Conservation (phyloP, 306 rosid genomes). For the Cicer chorassanicum region DNA sequence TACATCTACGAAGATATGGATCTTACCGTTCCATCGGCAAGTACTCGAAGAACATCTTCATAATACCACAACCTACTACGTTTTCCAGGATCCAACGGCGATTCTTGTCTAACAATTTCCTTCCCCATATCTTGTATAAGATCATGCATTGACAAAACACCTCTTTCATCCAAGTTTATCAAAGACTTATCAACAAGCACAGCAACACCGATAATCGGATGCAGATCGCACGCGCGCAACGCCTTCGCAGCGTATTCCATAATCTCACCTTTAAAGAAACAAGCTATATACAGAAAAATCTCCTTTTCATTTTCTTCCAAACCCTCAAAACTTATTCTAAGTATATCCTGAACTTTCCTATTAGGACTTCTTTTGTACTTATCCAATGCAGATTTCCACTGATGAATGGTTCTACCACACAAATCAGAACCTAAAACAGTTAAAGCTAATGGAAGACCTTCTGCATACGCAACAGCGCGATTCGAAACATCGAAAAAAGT, state of each 20-base stretch:
- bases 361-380: slow-evolving; percentile 45
- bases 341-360: slow-evolving; percentile 46
- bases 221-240: slow-evolving; percentile 36
- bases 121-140: slow-evolving; percentile 51
- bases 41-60: slow-evolving; percentile 47
- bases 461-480: slow-evolving; percentile 40
- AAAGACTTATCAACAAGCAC: slow-evolving; percentile 47
- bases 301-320: slow-evolving; percentile 47
- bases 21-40: slow-evolving; percentile 44
- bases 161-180: slow-evolving; percentile 27
- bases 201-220: slow-evolving; percentile 41
- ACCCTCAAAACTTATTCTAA: slow-evolving; percentile 46
- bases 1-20: background rate
- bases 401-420: slow-evolving; percentile 43
- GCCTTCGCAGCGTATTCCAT: slow-evolving; percentile 15
- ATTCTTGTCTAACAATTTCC: slow-evolving; percentile 51
- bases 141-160: slow-evolving; percentile 41
- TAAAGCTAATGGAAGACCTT: slow-evolving; percentile 49
- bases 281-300: slow-evolving; percentile 47
- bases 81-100: slow-evolving; percentile 42
- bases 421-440: slow-evolving; percentile 41
- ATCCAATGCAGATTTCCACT: slow-evolving; percentile 49
- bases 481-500: slow-evolving; percentile 30
- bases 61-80: slow-evolving; percentile 51
- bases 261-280: slow-evolving; percentile 44